Base-by-base conservation (phyloP, 2,329 filamentous ascomycete genomes). In the Venturia carpophila region DNA sequence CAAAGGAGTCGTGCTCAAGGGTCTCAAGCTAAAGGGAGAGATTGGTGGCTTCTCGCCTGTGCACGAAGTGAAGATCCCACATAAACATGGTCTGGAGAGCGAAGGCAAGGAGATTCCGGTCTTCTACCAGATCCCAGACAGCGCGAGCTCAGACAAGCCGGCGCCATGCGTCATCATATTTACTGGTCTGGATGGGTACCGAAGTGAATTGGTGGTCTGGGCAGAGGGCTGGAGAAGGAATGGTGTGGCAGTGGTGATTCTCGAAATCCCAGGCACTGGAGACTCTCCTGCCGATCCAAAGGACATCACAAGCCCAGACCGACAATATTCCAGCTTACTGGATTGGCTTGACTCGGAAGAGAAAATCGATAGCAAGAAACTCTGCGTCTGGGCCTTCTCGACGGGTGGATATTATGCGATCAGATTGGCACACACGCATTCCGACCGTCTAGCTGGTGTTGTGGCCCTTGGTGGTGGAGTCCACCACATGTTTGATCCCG, bases 1-100 rank as follows among this genome's bases (percentile, higher is more conserved):
- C 69, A 91, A 90, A 73, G 74, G 80, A 37, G 80, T 82, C 0
- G 89, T 88, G 68, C 73, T 84, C 61, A 84, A 84, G 71, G 87
- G 79, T 0, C 68, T 81, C 5, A 70, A 69, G 42, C 47, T 66
- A 13, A 64, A 47, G 13, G 64, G 85, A 80, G 77, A 79, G 1
- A 75, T 78, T 66, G 64, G 60, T 30, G 64, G 64, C 15, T 66
- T 37, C 60, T 39, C 43, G n/a, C 84, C 87, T 0, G 79, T 91
- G 2, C 69, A 78, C 7, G 88, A 91, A 71, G 79, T 89, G 3
- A 63, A 75, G 4, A 83, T 92, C 62, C 83, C 85, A 7, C 85
- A 89, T 74, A 76, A 72, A 5, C 79, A 83, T 68, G 77, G 76
- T 43, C 69, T 77, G 15, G 76, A 76, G 0, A 72, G 72, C 21